phyloP scores from a whole-genome alignment of 2,329 filamentous ascomycete species.

The Volutella citrinella region DNA sequence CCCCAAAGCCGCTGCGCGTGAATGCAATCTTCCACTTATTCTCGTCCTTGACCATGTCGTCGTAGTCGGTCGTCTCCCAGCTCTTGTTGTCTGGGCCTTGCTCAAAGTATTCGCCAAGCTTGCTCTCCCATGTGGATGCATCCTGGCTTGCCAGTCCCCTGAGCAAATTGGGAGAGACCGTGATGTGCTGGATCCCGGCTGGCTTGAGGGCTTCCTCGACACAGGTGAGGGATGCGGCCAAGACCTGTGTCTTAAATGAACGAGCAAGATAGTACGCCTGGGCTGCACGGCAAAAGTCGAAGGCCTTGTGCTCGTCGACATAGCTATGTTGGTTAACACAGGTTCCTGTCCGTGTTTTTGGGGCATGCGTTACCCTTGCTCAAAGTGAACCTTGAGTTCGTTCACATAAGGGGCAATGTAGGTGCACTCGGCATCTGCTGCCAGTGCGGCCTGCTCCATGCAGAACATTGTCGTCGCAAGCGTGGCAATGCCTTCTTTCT shows the following conservation, averaged over 20 bases:
- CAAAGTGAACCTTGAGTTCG: conserved; percentile 61
- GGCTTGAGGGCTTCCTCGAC: conserved; percentile 57
- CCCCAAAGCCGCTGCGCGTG: conserved; percentile 42
- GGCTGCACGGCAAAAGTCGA: conserved; percentile 48
- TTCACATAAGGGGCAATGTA: conserved; percentile 67
- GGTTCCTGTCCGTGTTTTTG: no score
- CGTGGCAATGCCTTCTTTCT: conserved; percentile 52
- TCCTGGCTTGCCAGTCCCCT: conserved; percentile 40
- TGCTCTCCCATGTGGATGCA: conserved; percentile 27
- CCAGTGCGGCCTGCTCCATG: conserved; percentile 57
- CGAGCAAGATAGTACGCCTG: conserved; percentile 50
- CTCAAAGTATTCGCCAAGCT: conserved; percentile 28
- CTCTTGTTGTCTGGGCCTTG: conserved; percentile 26
- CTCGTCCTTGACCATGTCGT: conserved; percentile 34
- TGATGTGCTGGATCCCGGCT: conserved; percentile 57
- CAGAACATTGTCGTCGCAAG: conserved; percentile 63
- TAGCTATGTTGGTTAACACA: conserved; percentile 33
- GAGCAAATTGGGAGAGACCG: conserved; percentile 53
- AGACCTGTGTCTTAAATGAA: conserved; percentile 44
- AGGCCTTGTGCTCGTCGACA: conserved; percentile 45
- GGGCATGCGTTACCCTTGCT: conserved; percentile 46
- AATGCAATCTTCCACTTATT: conserved; percentile 50
- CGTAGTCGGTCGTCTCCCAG: conserved; percentile 22
- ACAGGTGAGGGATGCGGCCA: conserved; percentile 56
- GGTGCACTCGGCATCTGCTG: conserved; percentile 53